A percentile compares a stretch with the other conserved stretches of the same genome.
Conservation (phyloP, 2,329 filamentous ascomycete species). For the Bipolaris bicolor region DNA sequence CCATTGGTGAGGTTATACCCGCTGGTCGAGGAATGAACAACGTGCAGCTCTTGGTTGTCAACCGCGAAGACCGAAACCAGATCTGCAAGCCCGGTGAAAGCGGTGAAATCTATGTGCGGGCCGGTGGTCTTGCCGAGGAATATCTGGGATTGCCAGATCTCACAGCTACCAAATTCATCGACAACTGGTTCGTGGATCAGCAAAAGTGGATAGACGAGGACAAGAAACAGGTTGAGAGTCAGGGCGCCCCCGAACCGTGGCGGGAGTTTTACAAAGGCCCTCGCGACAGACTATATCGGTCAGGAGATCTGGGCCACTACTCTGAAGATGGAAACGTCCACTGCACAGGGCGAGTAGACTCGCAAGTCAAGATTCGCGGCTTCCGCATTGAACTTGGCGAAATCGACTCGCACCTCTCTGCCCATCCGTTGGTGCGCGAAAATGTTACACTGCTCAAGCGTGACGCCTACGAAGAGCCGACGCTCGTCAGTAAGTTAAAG, state of each 20-base stretch:
- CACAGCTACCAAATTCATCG: slow-evolving; percentile 76
- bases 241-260: slow-evolving; percentile 71
- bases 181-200: slow-evolving; percentile 85
- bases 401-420: slow-evolving; percentile 82
- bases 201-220: slow-evolving; percentile 71
- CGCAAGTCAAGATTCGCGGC: slow-evolving; percentile 94
- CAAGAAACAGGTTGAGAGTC: slow-evolving; percentile 57
- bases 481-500: slow-evolving; percentile 68
- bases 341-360: slow-evolving; percentile 79
- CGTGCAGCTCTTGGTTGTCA: slow-evolving; percentile 85
- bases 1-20: slow-evolving; percentile 76
- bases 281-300: slow-evolving; percentile 84
- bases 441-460: slow-evolving; percentile 84
- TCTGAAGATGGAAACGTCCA: slow-evolving; percentile 73
- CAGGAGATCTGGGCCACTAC: slow-evolving; percentile 83
- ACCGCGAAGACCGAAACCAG: slow-evolving; percentile 68
- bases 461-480: slow-evolving; percentile 84
- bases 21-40: slow-evolving; percentile 86
- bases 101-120: slow-evolving; percentile 83
- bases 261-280: slow-evolving; percentile 78
- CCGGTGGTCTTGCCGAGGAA: slow-evolving; percentile 82
- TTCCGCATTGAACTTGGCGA: slow-evolving; percentile 95
- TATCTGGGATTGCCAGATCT: slow-evolving; percentile 70
- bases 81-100: slow-evolving; percentile 81
- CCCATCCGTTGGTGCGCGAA: slow-evolving; percentile 77